Evolutionary conservation across 139 green algal species (phyloP).

Genomic region (Ettlia oleoabundans): DNA sequence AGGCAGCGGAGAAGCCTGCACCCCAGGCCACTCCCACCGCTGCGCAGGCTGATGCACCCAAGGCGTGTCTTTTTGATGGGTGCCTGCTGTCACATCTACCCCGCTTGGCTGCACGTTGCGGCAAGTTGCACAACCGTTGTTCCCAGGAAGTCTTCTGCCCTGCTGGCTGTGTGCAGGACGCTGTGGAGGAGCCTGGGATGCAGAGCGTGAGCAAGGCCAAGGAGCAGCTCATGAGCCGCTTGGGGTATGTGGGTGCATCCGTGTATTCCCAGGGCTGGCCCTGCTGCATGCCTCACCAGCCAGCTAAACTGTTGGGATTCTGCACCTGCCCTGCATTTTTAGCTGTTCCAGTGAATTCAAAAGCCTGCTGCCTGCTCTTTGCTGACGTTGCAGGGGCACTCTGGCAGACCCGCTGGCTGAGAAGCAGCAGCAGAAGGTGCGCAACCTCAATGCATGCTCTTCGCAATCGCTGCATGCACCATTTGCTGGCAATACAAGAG

Average conservation of each 20-base stretch:
- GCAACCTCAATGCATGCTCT: not conserved
- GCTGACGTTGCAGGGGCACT: not conserved
- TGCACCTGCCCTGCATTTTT: no score
- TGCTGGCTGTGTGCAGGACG: not conserved
- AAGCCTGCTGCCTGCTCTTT: constrained; percentile 10
- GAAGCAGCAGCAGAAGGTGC: constrained; percentile 5
- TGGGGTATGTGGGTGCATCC: not conserved
- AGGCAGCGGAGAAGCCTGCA: not conserved
- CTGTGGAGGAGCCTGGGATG: constrained; percentile 4
- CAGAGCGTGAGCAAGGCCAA: constrained; percentile 18
- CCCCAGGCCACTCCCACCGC: not conserved
- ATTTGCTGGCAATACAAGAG: no score
- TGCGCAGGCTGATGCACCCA: not conserved
- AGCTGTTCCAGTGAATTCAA: no score
- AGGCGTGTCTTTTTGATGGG: not conserved
- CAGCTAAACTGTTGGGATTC: not conserved
- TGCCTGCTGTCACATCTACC: not conserved
- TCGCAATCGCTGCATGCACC: not conserved
- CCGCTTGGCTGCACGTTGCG: not conserved
- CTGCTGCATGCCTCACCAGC: not conserved
- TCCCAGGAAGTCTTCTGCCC: not conserved
- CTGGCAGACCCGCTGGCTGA: not conserved
- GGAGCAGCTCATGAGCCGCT: constrained; percentile 10
- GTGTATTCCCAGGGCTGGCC: not conserved
- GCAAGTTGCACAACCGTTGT: not conserved